Conservation (phyloP, 164 flowering plant species). For the Piper longum region DNA sequence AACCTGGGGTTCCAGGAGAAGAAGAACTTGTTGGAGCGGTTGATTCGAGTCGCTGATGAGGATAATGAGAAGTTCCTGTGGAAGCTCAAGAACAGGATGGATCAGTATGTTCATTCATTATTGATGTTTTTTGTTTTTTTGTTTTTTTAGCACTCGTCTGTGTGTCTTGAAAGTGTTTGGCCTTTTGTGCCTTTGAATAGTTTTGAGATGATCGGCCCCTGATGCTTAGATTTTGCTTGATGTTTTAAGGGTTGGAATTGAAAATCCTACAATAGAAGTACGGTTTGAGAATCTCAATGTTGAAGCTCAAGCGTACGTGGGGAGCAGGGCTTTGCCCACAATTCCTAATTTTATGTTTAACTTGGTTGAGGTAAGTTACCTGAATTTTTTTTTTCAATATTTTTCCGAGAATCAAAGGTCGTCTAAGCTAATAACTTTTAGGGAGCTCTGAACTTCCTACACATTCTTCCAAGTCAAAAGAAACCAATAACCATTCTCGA, state of each 20-base stretch:
- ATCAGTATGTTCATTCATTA: slow-evolving; percentile 26
- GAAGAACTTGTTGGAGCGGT: slow-evolving; percentile 51
- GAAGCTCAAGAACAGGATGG: slow-evolving; percentile 60
- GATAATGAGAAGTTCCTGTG: slow-evolving; percentile 79
- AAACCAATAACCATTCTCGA: slow-evolving; percentile 34
- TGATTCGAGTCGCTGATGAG: slow-evolving; percentile 74
- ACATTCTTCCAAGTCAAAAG: slow-evolving; percentile 7
- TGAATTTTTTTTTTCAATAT: no score
- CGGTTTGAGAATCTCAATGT: slow-evolving; percentile 46
- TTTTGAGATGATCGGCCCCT: background rate
- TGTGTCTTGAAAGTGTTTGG: background rate
- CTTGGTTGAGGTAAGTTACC: slow-evolving; percentile 8
- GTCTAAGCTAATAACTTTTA: background rate
- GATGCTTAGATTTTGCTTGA: background rate
- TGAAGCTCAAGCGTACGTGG: slow-evolving; percentile 42
- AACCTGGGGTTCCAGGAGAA: slow-evolving; percentile 44
- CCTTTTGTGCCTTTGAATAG: no score
- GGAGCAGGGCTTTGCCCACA: slow-evolving; percentile 68
- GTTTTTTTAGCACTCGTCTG: background rate
- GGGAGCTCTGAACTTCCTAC: slow-evolving; percentile 7
- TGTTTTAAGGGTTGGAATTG: slow-evolving; percentile 48
- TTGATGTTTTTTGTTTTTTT: background rate
- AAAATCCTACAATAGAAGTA: slow-evolving; percentile 47
- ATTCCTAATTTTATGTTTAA: slow-evolving; percentile 30
- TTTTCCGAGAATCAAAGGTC: background rate